Base-by-base conservation (phyloP, 495 filamentous ascomycete genomes). In the Neurospora sp. region DNA sequence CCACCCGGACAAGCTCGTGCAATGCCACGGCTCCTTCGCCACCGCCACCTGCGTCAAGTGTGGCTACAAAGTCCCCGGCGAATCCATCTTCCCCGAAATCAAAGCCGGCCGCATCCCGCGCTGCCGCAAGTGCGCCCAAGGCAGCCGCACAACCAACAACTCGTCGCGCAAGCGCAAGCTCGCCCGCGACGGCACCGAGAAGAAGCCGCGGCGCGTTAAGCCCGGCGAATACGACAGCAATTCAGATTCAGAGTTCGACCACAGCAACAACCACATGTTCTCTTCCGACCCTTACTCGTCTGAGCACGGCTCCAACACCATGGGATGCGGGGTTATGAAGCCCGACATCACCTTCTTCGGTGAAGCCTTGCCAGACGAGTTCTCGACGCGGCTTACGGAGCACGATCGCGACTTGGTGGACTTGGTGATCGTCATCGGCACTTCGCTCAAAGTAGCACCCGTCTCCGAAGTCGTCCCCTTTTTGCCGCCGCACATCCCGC, bases 321-420 rank as follows among this genome's bases (percentile, higher is more conserved):
- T 70, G 39, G 45, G 65, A n/a, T 73, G 72, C 5, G 96, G 96
- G 17, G 90, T 99, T 75, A 98, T 98, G 95, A 99, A 98, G 86
- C 96, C 96, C 17, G 96, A 98, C 81, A 98, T 99, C 77, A 97
- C 92, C 4, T 98, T 99, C 87, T 98, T 98, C 76, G 96, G 95
- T 65, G 96, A 99, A 82, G 84, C 88, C 73, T 89, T 99, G 3
- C 94, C 94, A 0, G 89, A 92, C 75, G 86, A 89, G 61, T 99
- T 99, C 81, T 90, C 92, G n/a, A 85, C 88, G 10, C 90, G 94
- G 7, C 85, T 99, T 20, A 83, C 91, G 41, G 84, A 92, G 71
- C 89, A 93, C 77, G 96, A 99, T 79, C 87, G 89, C 45, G 88
- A 93, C 69, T 82, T 86, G 20, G 93, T 92, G 7, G 96, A 99